A percentile compares a stretch with the other conserved stretches of the same genome.
phyloP scores from a whole-genome alignment of 2,329 filamentous ascomycete species.

The Nectriaceae sp. region DNA sequence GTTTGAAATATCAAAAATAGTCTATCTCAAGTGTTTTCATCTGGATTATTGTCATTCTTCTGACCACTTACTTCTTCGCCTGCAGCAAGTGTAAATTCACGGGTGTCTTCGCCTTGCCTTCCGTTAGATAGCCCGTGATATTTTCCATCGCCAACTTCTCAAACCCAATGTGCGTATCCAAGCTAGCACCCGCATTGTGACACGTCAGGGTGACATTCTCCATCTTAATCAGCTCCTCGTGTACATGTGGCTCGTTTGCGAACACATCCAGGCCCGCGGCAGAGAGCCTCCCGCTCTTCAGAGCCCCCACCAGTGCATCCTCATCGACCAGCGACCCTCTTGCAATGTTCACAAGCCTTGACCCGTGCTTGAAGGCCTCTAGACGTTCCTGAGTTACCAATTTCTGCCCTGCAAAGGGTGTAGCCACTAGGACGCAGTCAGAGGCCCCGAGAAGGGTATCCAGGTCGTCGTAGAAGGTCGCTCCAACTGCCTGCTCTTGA shows the following conservation, averaged over 20 bases:
- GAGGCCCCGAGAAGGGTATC: slow-evolving; percentile 10
- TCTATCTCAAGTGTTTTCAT: no score
- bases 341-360: slow-evolving; percentile 57
- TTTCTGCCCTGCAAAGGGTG: slow-evolving; percentile 10
- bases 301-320: slow-evolving; percentile 15
- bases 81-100: slow-evolving; percentile 43
- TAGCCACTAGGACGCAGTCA: slow-evolving; percentile 14
- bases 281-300: slow-evolving; percentile 13
- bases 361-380: slow-evolving; percentile 49
- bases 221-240: slow-evolving; percentile 31
- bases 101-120: slow-evolving; percentile 34
- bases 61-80: no score
- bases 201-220: slow-evolving; percentile 46
- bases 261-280: slow-evolving; percentile 31
- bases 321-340: slow-evolving; percentile 21
- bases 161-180: slow-evolving; percentile 56
- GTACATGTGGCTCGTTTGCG: slow-evolving; percentile 12
- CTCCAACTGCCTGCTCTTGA: neutral
- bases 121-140: slow-evolving; percentile 48
- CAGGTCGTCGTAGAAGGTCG: slow-evolving; percentile 30
- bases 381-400: slow-evolving; percentile 24
- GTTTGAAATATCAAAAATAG: no score
- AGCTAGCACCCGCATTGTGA: slow-evolving; percentile 57
- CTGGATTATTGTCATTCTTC: no score
- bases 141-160: slow-evolving; percentile 58